phyloP scores from a whole-genome alignment of 306 rosid genomes.

The Begonia peltatifolia region DNA sequence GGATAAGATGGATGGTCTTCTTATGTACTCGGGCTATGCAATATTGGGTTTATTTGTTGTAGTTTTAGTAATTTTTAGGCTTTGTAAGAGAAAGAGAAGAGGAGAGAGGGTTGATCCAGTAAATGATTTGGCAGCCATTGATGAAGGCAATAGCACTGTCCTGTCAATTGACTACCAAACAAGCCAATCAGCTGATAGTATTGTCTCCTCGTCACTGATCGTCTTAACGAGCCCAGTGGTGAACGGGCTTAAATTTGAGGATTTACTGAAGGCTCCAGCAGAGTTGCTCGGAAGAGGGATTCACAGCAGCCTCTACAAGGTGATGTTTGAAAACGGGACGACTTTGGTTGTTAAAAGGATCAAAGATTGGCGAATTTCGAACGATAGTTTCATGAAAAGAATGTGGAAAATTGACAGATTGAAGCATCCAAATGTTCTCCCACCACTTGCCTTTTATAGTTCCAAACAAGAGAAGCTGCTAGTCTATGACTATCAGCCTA shows the following conservation, averaged over 20 bases:
- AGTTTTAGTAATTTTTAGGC: conserved; percentile 15
- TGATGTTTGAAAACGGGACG: conserved; percentile 35
- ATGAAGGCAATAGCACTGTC: conserved; percentile 15
- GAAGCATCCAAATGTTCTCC: conserved; percentile 41
- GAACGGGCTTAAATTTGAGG: conserved; percentile 47
- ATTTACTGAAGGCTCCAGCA: conserved; percentile 68
- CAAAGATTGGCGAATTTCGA: conserved; percentile 44
- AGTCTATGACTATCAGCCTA: conserved; percentile 64
- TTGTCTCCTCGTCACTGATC: conserved; percentile 42
- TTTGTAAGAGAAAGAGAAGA: conserved; percentile 27
- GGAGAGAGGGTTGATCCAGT: conserved; percentile 26
- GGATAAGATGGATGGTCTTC: conserved; percentile 8
- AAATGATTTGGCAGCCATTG: conserved; percentile 14
- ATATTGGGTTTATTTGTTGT: conserved; percentile 26
- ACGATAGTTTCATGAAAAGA: conserved; percentile 40
- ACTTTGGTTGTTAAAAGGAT: conserved; percentile 60
- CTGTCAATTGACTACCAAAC: conserved; percentile 31
- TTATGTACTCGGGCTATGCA: conserved; percentile 55
- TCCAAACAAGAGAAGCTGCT: conserved; percentile 71
- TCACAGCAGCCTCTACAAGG: conserved; percentile 67
- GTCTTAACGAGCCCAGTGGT: conserved; percentile 39
- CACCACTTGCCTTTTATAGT: conserved; percentile 62
- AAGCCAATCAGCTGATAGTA: conserved; percentile 45
- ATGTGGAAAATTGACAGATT: conserved; percentile 40
- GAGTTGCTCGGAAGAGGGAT: conserved; percentile 80